Conservation (phyloP, 2,329 filamentous ascomycete genomes). For the Nothophoma quercina region DNA sequence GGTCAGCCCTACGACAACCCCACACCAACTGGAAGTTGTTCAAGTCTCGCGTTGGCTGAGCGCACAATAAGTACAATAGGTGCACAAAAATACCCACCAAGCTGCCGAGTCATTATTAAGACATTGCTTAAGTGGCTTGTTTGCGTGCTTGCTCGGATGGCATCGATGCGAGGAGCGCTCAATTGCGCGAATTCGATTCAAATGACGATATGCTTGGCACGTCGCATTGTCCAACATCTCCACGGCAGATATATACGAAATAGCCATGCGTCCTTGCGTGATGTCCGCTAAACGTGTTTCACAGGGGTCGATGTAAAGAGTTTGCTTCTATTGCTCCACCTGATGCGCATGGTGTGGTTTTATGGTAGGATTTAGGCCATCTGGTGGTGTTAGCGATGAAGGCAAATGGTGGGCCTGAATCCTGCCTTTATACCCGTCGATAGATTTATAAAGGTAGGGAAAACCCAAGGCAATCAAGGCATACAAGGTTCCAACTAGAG, state of each 20-base stretch:
- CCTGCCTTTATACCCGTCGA: not conserved
- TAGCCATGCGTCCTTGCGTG: conserved; percentile 8
- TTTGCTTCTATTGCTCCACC: conserved; percentile 8
- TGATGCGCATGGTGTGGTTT: not conserved
- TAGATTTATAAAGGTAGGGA: not conserved
- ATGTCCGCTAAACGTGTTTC: conserved; percentile 12
- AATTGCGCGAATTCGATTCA: conserved; percentile 14
- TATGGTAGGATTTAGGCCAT: not conserved
- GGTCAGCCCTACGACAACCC: too few species aligned
- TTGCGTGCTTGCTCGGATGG: conserved; percentile 3
- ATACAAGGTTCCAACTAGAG: not conserved
- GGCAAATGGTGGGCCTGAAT: not conserved
- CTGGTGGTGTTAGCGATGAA: not conserved
- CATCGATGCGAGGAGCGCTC: conserved; percentile 15
- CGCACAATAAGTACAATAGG: too few species aligned
- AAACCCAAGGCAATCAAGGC: not conserved
- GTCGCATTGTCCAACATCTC: conserved; percentile 12
- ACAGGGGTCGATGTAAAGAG: not conserved
- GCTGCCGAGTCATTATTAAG: too few species aligned
- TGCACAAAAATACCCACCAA: too few species aligned
- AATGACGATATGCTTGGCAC: conserved; percentile 25
- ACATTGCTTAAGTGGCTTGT: not conserved
- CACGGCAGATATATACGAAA: conserved; percentile 5
- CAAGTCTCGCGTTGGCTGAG: too few species aligned
- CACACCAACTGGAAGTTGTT: too few species aligned